Evolutionary conservation across 169 alveolate genomes (phyloP), one percentile per base, ranked within the genome.

Genomic region (Cryptosporidium muris): DNA sequence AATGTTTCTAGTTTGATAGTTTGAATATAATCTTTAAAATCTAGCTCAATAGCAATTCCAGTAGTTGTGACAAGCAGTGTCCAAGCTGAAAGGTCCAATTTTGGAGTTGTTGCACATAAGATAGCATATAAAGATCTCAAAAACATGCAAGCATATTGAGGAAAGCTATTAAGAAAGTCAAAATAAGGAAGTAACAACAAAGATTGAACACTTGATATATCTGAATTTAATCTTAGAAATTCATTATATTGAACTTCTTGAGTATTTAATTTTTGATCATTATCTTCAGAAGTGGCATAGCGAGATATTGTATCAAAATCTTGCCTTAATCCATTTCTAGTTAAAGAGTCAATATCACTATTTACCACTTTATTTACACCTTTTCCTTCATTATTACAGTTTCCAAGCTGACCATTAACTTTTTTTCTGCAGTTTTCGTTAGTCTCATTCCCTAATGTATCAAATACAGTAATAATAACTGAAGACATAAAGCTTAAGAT

Each of bases 41-140:
- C 60, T 2, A 25, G 40, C 14, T 58, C 43, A 60, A 60, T 48
- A 1, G 60, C 40, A 43, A 25, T 74, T 5, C 60, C 60, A 16
- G 60, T 74, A 16, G 60, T 25, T n/a, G 45, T 42, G 6, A 47
- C 51, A 3, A 74, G 54, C 37, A 74, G 51, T 42, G 60, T 74
- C 85, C 85, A 74, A 5, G 85, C 60, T 8, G 85, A 74, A 3
- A 48, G 51, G 51, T 74, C 85, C 60, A 74, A 64, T 47, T 58
- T 58, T 3, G 85, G 85, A 11, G 60, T 56, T 16, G 67, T 62
- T 40, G 85, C 54, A 36, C 85, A 74, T 40, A 74, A 4, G 3
- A 74, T 74, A 1, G 85, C 54, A 36, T 74, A 74, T 42, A 74
- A 7, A 37, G 85, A 74, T 11, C 85, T 63, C 8, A 74, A 9